Conservation (phyloP, 768 basidiomycete genomes). For the Strobilomyces confusus region DNA sequence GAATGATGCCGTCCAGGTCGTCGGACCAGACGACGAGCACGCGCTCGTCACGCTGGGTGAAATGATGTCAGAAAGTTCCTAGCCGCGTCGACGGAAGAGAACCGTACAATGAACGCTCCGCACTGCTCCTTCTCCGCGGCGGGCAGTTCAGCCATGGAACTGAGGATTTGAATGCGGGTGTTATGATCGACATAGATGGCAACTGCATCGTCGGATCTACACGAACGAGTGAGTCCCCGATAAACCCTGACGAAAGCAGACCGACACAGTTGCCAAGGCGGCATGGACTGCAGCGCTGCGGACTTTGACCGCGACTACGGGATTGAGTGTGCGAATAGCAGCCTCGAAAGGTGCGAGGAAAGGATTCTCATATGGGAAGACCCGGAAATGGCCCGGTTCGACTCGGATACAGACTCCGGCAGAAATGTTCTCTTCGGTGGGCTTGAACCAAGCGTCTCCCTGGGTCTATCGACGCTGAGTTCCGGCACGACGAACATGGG, state of each 20-base stretch:
- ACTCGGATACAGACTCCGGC: slow-evolving; percentile 76
- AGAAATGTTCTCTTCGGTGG: slow-evolving; percentile 75
- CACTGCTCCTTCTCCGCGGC: slow-evolving; percentile 89
- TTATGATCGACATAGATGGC: slow-evolving; percentile 71
- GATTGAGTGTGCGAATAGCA: slow-evolving; percentile 70
- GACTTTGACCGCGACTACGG: slow-evolving; percentile 80
- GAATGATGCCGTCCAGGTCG: slow-evolving; percentile 74
- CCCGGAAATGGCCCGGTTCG: slow-evolving; percentile 64
- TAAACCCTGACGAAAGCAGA: slow-evolving; percentile 7
- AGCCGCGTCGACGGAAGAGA: slow-evolving; percentile 7
- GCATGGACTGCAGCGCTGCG: slow-evolving; percentile 79
- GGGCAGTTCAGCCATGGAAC: slow-evolving; percentile 61
- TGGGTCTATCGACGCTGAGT: slow-evolving; percentile 51
- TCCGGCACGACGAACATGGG: neutral
- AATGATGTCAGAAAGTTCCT: slow-evolving; percentile 1
- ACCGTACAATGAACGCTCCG: slow-evolving; percentile 75
- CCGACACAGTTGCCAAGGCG: slow-evolving; percentile 66
- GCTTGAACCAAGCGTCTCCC: slow-evolving; percentile 83
- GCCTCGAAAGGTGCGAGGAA: slow-evolving; percentile 79
- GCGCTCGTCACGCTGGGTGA: slow-evolving; percentile 68
- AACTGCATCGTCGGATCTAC: slow-evolving; percentile 53
- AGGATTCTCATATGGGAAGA: slow-evolving; percentile 85
- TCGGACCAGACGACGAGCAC: slow-evolving; percentile 86
- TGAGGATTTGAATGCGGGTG: slow-evolving; percentile 84
- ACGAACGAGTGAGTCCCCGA: slow-evolving; percentile 1